Base-by-base conservation (phyloP, 2,329 filamentous ascomycete species). In the Alternaria sp. region DNA sequence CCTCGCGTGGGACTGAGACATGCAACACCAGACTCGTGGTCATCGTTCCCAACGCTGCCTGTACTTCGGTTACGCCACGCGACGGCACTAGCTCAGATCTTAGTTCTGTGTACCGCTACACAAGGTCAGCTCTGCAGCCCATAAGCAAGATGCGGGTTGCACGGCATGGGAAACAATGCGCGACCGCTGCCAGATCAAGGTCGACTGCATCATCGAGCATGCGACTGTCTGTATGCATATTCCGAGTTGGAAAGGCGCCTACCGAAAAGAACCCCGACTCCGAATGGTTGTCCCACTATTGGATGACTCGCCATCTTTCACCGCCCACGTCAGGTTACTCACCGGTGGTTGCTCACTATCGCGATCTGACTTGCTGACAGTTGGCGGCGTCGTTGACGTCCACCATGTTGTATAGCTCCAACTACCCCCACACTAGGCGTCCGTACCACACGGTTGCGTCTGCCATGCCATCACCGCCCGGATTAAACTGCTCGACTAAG, bases 271-370 rank as follows among this genome's bases (percentile, higher is more conserved):
- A 55, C 56, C 53, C 60, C 65, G 61, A 61, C 64, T 55, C 62
- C 26, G 26, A 62, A 33, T 45, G 25, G 60, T 54, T 56, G 62
- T 60, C 63, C 60, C 58, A 67, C 67, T 37, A 70, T 67, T 61
- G 58, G 59, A 57, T 57, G 58, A 46, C 56, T 26, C 58, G 43
- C 61, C 50, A 47, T 55, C 37, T 54, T 56, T 62, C 57, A 46
- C 61, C 55, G 55, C 58, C 55, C 56, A 45, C 46, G 47, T 56
- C 57, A 63, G 53, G 47, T 47, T 11, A 43, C 46, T 37, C 53
- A 43, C 55, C 50, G 30, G 56, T 54, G 51, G 59, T 45, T 49
- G 37, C 53, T 60, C 62, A 41, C 23, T 51, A 47, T 50, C 25
- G 25, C 56, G 18, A 51, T 46, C 58, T 60, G 47, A 64, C 45